phyloP scores from a whole-genome alignment of 2,329 filamentous ascomycete species.

The Trichoderma sp. region DNA sequence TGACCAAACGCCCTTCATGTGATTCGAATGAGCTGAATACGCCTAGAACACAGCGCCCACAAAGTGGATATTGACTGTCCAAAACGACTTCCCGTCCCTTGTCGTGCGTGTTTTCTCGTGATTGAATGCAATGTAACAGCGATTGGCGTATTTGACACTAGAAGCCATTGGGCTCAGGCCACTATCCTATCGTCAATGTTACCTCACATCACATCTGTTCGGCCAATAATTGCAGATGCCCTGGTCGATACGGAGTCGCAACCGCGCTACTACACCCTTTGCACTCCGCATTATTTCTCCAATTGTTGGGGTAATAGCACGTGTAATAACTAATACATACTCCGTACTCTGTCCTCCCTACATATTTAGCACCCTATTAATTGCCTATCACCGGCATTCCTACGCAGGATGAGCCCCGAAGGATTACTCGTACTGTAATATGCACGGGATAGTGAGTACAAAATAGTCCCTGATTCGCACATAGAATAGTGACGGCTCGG shows the following conservation, averaged over 20 bases:
- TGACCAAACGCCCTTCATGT: neutral
- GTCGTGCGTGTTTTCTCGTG: neutral
- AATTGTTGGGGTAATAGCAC: neutral
- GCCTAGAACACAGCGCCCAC: neutral
- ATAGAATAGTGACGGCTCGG: neutral
- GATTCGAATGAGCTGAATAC: neutral
- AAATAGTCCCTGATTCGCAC: neutral
- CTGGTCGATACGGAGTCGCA: neutral
- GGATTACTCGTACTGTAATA: neutral
- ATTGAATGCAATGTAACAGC: neutral
- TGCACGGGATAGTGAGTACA: neutral
- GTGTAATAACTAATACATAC: neutral
- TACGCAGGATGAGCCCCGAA: neutral
- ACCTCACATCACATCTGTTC: neutral
- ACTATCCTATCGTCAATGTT: neutral
- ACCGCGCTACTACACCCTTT: neutral
- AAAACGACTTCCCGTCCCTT: neutral
- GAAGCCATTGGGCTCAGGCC: neutral
- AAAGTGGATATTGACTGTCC: neutral
- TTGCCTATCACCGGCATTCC: neutral
- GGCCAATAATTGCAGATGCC: neutral
- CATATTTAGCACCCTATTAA: neutral
- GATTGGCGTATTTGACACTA: neutral
- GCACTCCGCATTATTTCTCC: neutral
- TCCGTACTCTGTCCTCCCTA: neutral